Evolutionary conservation across 306 rosid genomes (phyloP).

Genomic region (Glycine latifolia): DNA sequence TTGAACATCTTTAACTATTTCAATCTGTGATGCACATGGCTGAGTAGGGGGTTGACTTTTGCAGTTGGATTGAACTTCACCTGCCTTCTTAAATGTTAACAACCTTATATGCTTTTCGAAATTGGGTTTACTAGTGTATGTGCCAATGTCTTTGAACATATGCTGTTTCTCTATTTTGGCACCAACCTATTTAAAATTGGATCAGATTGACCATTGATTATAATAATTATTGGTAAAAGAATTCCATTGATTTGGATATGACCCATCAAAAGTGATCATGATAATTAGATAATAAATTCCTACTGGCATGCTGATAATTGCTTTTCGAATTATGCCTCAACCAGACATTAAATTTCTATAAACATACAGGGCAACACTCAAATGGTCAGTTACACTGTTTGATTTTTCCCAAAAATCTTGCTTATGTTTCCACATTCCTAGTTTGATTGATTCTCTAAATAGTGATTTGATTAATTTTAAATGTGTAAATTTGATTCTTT

Average conservation of each 20-base stretch:
- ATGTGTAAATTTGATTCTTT: slow-evolving; percentile 31
- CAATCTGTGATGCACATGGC: not conserved
- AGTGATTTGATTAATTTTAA: not conserved
- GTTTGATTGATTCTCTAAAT: not conserved
- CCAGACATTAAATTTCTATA: not conserved
- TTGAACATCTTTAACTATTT: not conserved
- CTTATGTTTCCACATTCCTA: slow-evolving; percentile 6
- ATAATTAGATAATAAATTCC: not conserved
- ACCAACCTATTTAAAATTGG: not conserved
- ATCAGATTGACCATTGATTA: not conserved
- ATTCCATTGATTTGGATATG: not conserved
- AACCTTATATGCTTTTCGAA: not conserved
- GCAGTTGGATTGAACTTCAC: not conserved
- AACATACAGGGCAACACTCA: not conserved
- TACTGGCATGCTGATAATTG: not conserved
- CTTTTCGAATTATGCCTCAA: not conserved
- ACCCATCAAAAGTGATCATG: not conserved
- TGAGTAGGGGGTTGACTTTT: not conserved
- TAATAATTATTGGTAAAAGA: not conserved
- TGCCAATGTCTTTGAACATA: not conserved
- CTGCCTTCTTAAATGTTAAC: not conserved
- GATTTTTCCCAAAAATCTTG: not conserved
- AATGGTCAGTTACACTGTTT: not conserved
- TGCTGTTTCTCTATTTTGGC: not conserved
- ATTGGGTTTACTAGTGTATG: not conserved